Evolutionary conservation across 2,329 filamentous ascomycete genomes (phyloP), one percentile per base, ranked within the genome.

Genomic region (Aspergillus sp.): DNA sequence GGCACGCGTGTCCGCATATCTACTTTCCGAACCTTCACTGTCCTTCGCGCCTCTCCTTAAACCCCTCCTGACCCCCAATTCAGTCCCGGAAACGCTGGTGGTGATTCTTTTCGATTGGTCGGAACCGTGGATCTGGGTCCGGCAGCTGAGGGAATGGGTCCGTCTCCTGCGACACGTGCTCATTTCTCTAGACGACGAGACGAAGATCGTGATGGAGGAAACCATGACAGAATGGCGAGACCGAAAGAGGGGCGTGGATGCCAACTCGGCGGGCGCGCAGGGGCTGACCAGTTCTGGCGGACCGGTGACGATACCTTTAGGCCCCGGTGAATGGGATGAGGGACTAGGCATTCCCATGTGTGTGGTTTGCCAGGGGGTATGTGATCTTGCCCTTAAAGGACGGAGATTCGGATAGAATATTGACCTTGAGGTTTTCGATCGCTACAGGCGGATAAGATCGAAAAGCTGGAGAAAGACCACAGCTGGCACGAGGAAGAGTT

Each of bases 401-500:
- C 12, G 14, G 2, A 18, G 16, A 31, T 12, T 6, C 16, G 2
- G 32, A 22, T 14, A 6, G 3, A 6, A 12, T 63, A 60, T 69
- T 75, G 57, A 73, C 59, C 24, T 20, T 45, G 9, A 18, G 39
- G 26, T 52, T 42, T 49, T 49, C 46, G 14, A 50, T 50, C 32
- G 49, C 18, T 59, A 7, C 65, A 92, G 88, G 85, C 92, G 14
- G 91, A 96, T 76, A 92, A 91, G 74, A 96, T 98, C 75, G 93
- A 98, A 71, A 85, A 87, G 45, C 77, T 99, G 59, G 95, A 98
- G 77, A 92, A 91, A 74, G 93, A 92, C 54, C 88, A 93, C 60
- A 87, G 90, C 14, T 99, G 94, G 92, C 94, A 92, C 76, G 95
- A 99, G 76, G 92, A 96, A 66, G 90, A 96, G 68, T 99, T 99